Evolutionary conservation across 805 yeast genomes (phyloP).

Genomic region (Ogataea angusta): DNA sequence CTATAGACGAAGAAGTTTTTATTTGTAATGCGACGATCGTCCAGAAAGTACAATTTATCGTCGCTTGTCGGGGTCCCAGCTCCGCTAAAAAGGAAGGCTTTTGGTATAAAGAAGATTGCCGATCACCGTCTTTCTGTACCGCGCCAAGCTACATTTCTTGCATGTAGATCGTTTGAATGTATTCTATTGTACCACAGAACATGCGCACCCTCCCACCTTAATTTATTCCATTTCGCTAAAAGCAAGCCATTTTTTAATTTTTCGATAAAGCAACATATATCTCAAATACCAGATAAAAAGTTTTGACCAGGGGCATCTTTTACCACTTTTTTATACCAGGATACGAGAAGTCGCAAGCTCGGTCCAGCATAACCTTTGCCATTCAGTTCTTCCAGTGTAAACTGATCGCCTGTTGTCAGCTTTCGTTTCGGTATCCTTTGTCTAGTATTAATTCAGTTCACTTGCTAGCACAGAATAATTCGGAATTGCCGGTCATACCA

Average conservation of each 20-base stretch:
- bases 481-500: background rate
- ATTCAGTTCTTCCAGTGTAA: too few species aligned
- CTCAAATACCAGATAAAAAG: conserved; percentile 12
- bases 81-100: background rate
- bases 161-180: background rate
- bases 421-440: background rate
- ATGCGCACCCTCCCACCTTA: background rate
- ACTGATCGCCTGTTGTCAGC: background rate
- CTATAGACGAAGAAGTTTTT: background rate
- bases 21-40: conserved; percentile 8
- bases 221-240: conserved; percentile 3
- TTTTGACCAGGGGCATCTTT: conserved; percentile 1
- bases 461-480: background rate
- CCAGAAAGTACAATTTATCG: background rate
- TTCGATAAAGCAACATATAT: conserved; percentile 13
- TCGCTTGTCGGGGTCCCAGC: background rate
- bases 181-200: background rate
- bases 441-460: background rate
- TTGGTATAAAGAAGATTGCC: background rate
- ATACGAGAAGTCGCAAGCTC: background rate
- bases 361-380: background rate
- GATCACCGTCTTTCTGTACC: background rate
- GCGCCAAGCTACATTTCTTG: background rate
- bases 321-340: background rate
- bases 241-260: conserved; percentile 19